Base-by-base conservation (phyloP, 768 basidiomycete species). In the Leucocoprinus birnbaumii region DNA sequence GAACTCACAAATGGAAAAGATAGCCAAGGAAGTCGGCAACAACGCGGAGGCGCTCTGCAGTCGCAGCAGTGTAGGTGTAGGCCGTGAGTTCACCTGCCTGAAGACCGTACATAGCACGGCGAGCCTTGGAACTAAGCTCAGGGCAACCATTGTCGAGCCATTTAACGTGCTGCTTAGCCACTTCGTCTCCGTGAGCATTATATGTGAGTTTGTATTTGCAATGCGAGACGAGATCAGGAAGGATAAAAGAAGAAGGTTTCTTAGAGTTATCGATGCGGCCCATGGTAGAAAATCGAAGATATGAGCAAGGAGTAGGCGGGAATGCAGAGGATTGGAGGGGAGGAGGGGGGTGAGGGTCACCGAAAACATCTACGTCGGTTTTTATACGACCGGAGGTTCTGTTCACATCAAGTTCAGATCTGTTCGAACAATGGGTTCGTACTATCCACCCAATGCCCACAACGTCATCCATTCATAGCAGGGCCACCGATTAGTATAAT, bases 1-100 rank as follows among this genome's bases (percentile, higher is more conserved):
- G 57, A 55, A 71, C 77, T 44, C 55, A 80, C 79, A 82, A 61
- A 62, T 80, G 79, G 65, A 82, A 82, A 3, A 82, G 69, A 55
- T 80, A 82, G 58, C 75, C 80, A 82, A 89, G 79, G 61, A 86
- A 88, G 67, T 89, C 87, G 2, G 81, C 79, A 58, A 84, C 78
- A 57, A 85, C 79, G 26, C 83, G 81, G 35, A 89, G 78, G 47
- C 82, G 80, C 58, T 80, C 77, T 41, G 73, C 65, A n/a, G 79
- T 69, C 19, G 80, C 71, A 22, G 77, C 77, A 54, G 81, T 76
- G 65, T 87, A 89, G 65, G 83, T 85, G 63, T 73, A 78, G 2
- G 84, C 84, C 31, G 84, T 80, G 59, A 89, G 79, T 58, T 85
- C 82, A 42, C 86, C 84, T 11, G 83, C 83, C 58, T 85, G 81